phyloP scores from a whole-genome alignment of 164 flowering plant species.

The Aristolochia fimbriata region DNA sequence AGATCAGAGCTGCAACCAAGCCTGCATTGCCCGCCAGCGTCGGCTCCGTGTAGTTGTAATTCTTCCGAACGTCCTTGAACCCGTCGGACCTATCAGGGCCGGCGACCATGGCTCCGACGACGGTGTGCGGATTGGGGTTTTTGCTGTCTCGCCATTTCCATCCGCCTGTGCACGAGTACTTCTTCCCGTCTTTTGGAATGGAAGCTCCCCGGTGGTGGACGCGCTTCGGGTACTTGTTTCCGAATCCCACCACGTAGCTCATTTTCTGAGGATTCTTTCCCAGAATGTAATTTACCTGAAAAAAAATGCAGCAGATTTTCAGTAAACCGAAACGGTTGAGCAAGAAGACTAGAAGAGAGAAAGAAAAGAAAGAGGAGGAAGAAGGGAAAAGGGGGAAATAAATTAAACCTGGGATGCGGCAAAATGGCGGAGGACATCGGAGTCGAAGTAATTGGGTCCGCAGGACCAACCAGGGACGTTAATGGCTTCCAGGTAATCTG shows the following conservation, averaged over 20 bases:
- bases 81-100: constrained; percentile 67
- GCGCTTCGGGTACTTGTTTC: constrained; percentile 52
- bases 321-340: too few relatives aligned
- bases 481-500: constrained; percentile 56
- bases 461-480: constrained; percentile 58
- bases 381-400: not conserved
- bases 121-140: constrained; percentile 51
- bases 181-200: constrained; percentile 35
- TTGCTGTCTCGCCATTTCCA: constrained; percentile 41
- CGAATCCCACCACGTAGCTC: constrained; percentile 82
- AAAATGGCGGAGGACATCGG: constrained; percentile 26
- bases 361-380: not conserved
- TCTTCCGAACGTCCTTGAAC: constrained; percentile 43
- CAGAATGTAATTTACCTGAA: constrained; percentile 56
- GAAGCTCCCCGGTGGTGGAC: constrained; percentile 87
- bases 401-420: constrained; percentile 57
- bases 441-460: constrained; percentile 31
- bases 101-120: constrained; percentile 89
- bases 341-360: too few relatives aligned
- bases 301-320: not conserved
- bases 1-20: constrained; percentile 71
- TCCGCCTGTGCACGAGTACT: constrained; percentile 60
- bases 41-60: constrained; percentile 58
- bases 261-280: constrained; percentile 68
- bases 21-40: constrained; percentile 87